Conservation (phyloP, 2,329 filamentous ascomycete genomes). For the Botrytis deweyae region DNA sequence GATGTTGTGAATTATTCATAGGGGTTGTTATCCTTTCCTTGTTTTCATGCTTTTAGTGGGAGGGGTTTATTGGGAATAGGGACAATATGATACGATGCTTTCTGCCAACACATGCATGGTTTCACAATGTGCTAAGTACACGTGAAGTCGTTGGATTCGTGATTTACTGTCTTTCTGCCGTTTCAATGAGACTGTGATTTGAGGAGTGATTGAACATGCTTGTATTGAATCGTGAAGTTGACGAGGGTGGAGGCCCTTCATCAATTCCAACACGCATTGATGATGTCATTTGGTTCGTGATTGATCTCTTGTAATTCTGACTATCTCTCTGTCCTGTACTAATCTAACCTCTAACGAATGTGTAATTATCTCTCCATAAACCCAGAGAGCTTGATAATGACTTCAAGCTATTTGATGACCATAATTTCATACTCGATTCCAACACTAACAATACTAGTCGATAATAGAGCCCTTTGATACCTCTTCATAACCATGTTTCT, state of each 20-base stretch:
- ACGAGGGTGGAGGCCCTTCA: not conserved
- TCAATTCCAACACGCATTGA: not conserved
- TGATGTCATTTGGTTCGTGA: not conserved
- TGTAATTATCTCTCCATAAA: not conserved
- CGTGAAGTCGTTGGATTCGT: slow-evolving; percentile 20
- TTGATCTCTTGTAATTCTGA: not conserved
- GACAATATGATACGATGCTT: slow-evolving; percentile 32
- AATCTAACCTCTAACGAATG: slow-evolving; percentile 3
- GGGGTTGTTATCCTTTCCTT: slow-evolving; percentile 18
- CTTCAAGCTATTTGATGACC: slow-evolving; percentile 3
- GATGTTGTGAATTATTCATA: slow-evolving; percentile 19
- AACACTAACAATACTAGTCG: not conserved
- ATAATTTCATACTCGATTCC: not conserved
- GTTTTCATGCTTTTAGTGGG: slow-evolving; percentile 11
- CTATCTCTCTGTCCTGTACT: not conserved
- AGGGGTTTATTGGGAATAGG: slow-evolving; percentile 27
- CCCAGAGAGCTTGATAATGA: slow-evolving; percentile 1
- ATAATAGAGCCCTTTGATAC: not conserved
- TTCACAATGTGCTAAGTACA: not conserved
- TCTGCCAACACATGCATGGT: slow-evolving; percentile 27
- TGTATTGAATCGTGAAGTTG: not conserved
- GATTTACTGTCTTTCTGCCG: not conserved
- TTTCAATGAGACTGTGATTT: not conserved
- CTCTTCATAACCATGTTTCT: not conserved
- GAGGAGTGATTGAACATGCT: not conserved